phyloP scores from a whole-genome alignment of 257 asterid species.

The Solanum bukasovii region DNA sequence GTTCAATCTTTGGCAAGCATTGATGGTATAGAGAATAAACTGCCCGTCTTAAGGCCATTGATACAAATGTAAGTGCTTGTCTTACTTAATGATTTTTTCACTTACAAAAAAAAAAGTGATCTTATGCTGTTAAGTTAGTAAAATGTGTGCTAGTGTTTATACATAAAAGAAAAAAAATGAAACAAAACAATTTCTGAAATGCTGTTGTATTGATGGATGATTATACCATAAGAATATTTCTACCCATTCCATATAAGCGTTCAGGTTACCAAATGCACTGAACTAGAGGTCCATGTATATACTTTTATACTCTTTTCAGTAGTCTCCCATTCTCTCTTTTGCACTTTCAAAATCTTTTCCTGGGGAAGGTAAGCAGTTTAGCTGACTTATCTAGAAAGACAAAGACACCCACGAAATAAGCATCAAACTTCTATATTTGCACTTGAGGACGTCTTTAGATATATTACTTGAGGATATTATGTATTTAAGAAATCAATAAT shows the following conservation, averaged over 20 bases:
- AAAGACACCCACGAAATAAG: neutral
- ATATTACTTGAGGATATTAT: neutral
- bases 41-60: conserved; percentile 8
- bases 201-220: neutral
- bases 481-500: neutral
- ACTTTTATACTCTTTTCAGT: neutral
- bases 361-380: neutral
- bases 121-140: neutral
- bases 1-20: conserved; percentile 14
- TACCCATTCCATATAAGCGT: neutral
- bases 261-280: neutral
- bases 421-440: neutral
- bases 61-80: conserved; percentile 7
- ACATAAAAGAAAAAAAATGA: neutral
- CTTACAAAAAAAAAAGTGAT: neutral
- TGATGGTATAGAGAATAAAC: conserved; percentile 8
- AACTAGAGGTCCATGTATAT: neutral
- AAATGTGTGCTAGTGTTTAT: neutral
- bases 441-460: neutral
- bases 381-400: neutral
- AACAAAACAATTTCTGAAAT: neutral
- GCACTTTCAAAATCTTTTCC: neutral
- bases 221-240: neutral
- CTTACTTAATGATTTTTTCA: neutral
- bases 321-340: neutral